These are phyloP conservation scores for Smithsoniella earleae DNA, from an alignment of 163 green algal genomes.

Conservation along the genomic window DNA sequence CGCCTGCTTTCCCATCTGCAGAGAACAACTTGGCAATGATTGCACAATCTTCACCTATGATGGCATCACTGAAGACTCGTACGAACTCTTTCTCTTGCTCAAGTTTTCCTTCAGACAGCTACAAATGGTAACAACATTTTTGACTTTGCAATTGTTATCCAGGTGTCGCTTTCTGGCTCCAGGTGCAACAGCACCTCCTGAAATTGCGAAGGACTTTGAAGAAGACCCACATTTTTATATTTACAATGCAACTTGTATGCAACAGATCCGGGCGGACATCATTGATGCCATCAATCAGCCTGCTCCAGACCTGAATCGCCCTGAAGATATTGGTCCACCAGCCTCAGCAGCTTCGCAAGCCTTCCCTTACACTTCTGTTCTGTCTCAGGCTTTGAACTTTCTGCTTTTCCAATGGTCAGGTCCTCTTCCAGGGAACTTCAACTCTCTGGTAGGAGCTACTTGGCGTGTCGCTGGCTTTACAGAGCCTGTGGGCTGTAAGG, in stretches of 20 bases:
- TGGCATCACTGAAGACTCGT: neutral
- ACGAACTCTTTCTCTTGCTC: no score
- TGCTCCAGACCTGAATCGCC: neutral
- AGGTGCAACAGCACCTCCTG: no score
- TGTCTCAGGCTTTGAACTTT: neutral
- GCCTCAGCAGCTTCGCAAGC: neutral
- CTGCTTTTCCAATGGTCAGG: neutral
- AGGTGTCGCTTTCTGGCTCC: no score
- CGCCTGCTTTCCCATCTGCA: slow-evolving; percentile 9
- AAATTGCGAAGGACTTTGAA: no score
- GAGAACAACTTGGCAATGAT: neutral
- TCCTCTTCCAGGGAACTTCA: neutral
- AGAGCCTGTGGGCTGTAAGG: neutral
- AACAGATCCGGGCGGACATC: neutral
- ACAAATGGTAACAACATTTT: no score
- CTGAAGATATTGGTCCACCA: neutral
- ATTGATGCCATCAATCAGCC: neutral
- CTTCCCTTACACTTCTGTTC: neutral
- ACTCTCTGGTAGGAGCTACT: neutral
- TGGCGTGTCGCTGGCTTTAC: neutral
- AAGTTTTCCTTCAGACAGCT: no score
- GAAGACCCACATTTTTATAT: no score
- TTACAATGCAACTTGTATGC: slow-evolving; percentile 16
- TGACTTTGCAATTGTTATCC: no score
- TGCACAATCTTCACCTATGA: slow-evolving; percentile 25